Conservation (phyloP, 2,329 filamentous ascomycete genomes). For the Curvularia lunata region DNA sequence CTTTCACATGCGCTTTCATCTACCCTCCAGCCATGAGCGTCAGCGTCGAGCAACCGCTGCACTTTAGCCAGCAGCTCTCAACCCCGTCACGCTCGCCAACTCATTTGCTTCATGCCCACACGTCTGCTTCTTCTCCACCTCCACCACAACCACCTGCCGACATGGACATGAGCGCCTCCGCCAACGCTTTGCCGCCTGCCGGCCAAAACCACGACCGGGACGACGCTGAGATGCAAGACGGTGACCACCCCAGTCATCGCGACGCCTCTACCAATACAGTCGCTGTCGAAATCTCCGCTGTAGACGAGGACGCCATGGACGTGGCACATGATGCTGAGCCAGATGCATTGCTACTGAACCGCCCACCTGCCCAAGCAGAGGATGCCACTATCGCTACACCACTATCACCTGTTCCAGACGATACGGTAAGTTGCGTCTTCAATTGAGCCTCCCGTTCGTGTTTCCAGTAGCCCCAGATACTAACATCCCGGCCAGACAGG, state of each 20-base stretch:
- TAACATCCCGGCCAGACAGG: constrained; percentile 18
- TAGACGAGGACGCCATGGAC: constrained; percentile 50
- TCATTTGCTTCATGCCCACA: constrained; percentile 35
- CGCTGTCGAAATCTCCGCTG: constrained; percentile 38
- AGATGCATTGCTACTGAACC: constrained; percentile 31
- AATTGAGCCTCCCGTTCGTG: background rate
- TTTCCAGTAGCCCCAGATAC: background rate
- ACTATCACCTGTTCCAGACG: constrained; percentile 22
- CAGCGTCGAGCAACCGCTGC: constrained; percentile 48
- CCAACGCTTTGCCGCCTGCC: constrained; percentile 37
- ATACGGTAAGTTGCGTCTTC: constrained; percentile 24
- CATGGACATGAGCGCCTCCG: constrained; percentile 46
- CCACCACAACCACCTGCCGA: constrained; percentile 22
- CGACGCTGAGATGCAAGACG: constrained; percentile 45
- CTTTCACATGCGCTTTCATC: constrained; percentile 21
- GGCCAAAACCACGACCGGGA: constrained; percentile 49
- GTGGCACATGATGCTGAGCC: constrained; percentile 45
- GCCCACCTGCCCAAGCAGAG: constrained; percentile 25
- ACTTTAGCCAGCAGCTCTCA: constrained; percentile 47
- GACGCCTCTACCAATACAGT: constrained; percentile 25
- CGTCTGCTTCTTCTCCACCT: constrained; percentile 34
- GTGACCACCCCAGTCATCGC: constrained; percentile 20
- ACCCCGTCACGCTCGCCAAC: constrained; percentile 41
- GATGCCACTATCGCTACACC: constrained; percentile 22
- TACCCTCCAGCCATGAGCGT: constrained; percentile 47